Base-by-base conservation (phyloP, 164 flowering plant genomes). In the Nymphaea thermarum region DNA sequence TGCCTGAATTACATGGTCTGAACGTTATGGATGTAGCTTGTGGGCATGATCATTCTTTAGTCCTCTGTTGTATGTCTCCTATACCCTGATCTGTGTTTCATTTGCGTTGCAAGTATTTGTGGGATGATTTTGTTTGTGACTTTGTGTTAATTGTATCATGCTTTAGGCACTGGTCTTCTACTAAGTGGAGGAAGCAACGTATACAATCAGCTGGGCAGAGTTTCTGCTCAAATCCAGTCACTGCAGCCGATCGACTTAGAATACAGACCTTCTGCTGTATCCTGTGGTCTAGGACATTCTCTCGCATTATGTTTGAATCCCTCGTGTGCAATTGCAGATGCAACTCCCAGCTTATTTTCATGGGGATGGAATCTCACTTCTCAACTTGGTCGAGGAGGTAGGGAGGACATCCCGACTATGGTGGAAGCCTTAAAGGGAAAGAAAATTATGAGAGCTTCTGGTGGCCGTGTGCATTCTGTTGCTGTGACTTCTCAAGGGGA, bases 211-310 rank as follows among this genome's bases (percentile, higher is more conserved):
- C 68, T 94, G 77, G 97, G 97, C 42, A 83, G 95, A 78, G 70
- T 41, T 3, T 74, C 36, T 18, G 77, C 75, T 65, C 83, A 77
- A 43, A 60, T 76, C 7, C 6, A 12, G 43, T 84, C 85, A 67
- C 62, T 88, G 70, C 76, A 71, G 3, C 85, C 89, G 8, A 84
- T 93, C 53, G 84, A 83, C 62, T 70, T 81, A 6, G 70, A 67
- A 70, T 72, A 70, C 36, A 53, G 0, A 47, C 87, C 94, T 0
- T 14, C 71, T 11, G 78, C 87, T 45, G 67, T 91, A 66, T 83
- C 93, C 65, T 74, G 93, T 16, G 98, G 97, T n/a, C 84, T 89
- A 44, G 98, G 95, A 17, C 97, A 89, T 82, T 91, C 89, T 65
- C 66, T 94, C 65, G 88, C 94, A 25, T 74, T 91, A 6, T 91